A percentile compares a stretch with the other conserved stretches of the same genome.
phyloP scores from a whole-genome alignment of 768 basidiomycete genomes.

The Strobilomyces dryophilus region DNA sequence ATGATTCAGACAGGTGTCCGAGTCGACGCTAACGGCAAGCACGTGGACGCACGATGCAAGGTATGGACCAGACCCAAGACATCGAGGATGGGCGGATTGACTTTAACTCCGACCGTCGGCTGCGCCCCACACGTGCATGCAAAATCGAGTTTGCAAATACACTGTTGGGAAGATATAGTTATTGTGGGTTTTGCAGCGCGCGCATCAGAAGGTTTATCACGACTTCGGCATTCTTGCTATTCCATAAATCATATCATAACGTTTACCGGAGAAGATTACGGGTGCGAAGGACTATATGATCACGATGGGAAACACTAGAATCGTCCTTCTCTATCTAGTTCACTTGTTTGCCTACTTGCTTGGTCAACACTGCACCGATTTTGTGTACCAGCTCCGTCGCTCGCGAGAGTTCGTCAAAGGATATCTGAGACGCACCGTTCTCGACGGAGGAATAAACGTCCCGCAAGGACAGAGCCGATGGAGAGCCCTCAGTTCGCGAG shows the following conservation, averaged over 20 bases:
- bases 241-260: background rate
- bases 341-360: conserved; percentile 40
- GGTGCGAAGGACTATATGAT: conserved; percentile 36
- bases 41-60: too few species aligned
- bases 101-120: too few species aligned
- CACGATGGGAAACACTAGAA: conserved; percentile 5
- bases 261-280: conserved; percentile 34
- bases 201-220: background rate
- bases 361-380: conserved; percentile 44
- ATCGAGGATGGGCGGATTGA: too few species aligned
- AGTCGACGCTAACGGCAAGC: too few species aligned
- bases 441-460: conserved; percentile 41
- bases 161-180: background rate
- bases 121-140: too few species aligned
- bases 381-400: conserved; percentile 43
- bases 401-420: conserved; percentile 45
- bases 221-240: too few species aligned
- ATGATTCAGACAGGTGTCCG: too few species aligned
- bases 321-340: conserved; percentile 20
- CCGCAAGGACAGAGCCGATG: conserved; percentile 27
- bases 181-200: conserved; percentile 1
- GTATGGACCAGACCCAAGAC: too few species aligned
- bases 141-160: too few species aligned
- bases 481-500: conserved; percentile 11
- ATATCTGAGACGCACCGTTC: conserved; percentile 44